A percentile compares a stretch with the other conserved stretches of the same genome.
These are phyloP conservation scores for Lojkania enalia DNA, from an alignment of 2,329 filamentous ascomycete genomes.

Conservation along the genomic window DNA sequence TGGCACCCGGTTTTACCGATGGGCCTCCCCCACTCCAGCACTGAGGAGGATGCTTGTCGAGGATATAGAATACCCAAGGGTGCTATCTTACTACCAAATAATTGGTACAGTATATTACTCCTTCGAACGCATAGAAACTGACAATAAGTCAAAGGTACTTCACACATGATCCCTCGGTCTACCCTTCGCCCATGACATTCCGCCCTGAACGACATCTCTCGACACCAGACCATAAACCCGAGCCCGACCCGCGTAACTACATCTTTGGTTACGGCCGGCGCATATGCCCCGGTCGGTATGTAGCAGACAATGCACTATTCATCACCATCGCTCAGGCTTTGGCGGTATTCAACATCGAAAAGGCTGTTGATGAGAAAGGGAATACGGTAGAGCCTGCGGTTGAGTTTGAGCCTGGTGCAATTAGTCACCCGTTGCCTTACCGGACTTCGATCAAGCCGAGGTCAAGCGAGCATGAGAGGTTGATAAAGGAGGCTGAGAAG, in stretches of 20 bases:
- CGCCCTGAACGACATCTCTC: constrained; percentile 49
- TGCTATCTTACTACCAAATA: constrained; percentile 39
- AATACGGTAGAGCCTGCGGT: constrained; percentile 41
- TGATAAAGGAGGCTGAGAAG: constrained; percentile 41
- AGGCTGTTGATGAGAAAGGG: constrained; percentile 29
- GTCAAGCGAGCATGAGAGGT: constrained; percentile 31
- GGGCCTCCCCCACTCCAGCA: constrained; percentile 36
- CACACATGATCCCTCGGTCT: constrained; percentile 44
- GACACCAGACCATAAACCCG: constrained; percentile 30
- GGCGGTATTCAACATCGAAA: constrained; percentile 46
- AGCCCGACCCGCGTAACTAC: constrained; percentile 42
- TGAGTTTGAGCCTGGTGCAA: constrained; percentile 42
- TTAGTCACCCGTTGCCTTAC: constrained; percentile 48
- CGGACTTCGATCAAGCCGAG: constrained; percentile 40
- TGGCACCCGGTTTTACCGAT: constrained; percentile 38
- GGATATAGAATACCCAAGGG: constrained; percentile 49
- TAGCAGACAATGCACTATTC: constrained; percentile 49
- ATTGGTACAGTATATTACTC: constrained; percentile 34
- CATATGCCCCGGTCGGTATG: constrained; percentile 48
- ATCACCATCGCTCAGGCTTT: constrained; percentile 50
- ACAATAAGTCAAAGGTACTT: constrained; percentile 22
- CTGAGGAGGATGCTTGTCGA: constrained; percentile 41
- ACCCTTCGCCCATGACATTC: constrained; percentile 45
- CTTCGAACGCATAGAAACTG: background rate
- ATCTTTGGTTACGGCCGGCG: constrained; percentile 49